Percentiles rank a stretch among this genome's conserved stretches.
phyloP scores from a whole-genome alignment of 1,284 basidiomycete species.

The Rhodofomes roseus region DNA sequence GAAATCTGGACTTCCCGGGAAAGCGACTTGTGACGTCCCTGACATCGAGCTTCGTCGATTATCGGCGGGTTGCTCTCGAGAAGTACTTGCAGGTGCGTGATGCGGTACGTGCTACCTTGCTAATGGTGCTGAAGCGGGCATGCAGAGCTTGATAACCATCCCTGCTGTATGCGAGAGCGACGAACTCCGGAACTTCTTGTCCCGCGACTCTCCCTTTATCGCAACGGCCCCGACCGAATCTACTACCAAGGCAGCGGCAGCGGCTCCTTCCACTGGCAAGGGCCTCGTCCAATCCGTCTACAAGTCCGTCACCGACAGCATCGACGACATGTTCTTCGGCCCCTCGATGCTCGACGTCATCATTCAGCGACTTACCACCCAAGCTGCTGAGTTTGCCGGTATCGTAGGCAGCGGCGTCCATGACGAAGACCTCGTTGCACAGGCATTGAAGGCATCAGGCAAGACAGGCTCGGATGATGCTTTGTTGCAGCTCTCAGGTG shows the following conservation, averaged over 20 bases:
- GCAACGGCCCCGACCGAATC: conserved; percentile 43
- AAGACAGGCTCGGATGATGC: conserved; percentile 63
- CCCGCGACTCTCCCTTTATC: conserved; percentile 78
- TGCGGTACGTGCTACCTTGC: neutral
- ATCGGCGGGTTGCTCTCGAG: conserved; percentile 75
- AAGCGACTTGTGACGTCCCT: conserved; percentile 85
- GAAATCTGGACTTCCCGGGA: conserved; percentile 81
- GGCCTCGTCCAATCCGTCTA: conserved; percentile 82
- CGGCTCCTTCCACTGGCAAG: conserved; percentile 54
- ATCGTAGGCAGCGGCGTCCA: conserved; percentile 76
- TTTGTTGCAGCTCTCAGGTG: conserved; percentile 63
- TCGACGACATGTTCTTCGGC: conserved; percentile 91
- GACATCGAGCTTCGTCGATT: conserved; percentile 82
- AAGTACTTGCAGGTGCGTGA: conserved; percentile 80
- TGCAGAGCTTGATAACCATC: conserved; percentile 69
- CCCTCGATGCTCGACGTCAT: conserved; percentile 94
- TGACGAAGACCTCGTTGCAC: conserved; percentile 79
- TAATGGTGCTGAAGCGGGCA: neutral
- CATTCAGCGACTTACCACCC: conserved; percentile 82
- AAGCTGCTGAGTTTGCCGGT: conserved; percentile 84
- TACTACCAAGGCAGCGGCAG: conserved; percentile 31
- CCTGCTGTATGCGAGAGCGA: conserved; percentile 78
- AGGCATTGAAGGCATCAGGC: conserved; percentile 69
- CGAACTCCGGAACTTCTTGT: conserved; percentile 84
- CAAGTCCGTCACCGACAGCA: conserved; percentile 83